A percentile compares a stretch with the other conserved stretches of the same genome.
Evolutionary conservation across 345 rosid genomes (phyloP).

Genomic region (Mangifera indica): DNA sequence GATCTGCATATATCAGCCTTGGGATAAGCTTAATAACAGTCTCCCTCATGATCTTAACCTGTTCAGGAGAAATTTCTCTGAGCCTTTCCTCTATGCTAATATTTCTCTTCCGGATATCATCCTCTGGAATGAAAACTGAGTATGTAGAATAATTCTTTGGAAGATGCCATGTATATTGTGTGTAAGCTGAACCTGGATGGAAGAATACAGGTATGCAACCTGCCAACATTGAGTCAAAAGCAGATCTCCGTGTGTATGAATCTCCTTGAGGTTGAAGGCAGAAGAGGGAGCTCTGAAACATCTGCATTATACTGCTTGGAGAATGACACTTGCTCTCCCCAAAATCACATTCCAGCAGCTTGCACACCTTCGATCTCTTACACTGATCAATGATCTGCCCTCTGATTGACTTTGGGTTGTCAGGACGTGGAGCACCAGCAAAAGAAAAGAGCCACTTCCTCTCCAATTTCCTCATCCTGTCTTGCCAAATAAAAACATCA

Average conservation of each 20-base stretch:
- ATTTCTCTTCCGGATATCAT: slow-evolving; percentile 69
- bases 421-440: slow-evolving; percentile 91
- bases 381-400: slow-evolving; percentile 83
- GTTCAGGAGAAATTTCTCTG: slow-evolving; percentile 60
- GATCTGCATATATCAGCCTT: slow-evolving; percentile 70
- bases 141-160: slow-evolving; percentile 78
- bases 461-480: slow-evolving; percentile 72
- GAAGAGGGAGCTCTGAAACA: slow-evolving; percentile 80
- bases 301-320: slow-evolving; percentile 85
- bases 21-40: slow-evolving; percentile 73
- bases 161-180: slow-evolving; percentile 89
- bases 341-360: slow-evolving; percentile 74
- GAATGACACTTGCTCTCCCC: slow-evolving; percentile 97
- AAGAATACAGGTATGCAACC: slow-evolving; percentile 92
- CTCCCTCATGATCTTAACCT: slow-evolving; percentile 74
- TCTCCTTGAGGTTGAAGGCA: slow-evolving; percentile 93
- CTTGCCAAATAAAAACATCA: slow-evolving; percentile 80
- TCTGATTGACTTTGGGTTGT: slow-evolving; percentile 67
- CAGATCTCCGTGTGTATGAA: slow-evolving; percentile 85
- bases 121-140: slow-evolving; percentile 85
- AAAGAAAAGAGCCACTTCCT: slow-evolving; percentile 94
- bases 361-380: slow-evolving; percentile 50
- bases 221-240: slow-evolving; percentile 83
- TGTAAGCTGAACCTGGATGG: slow-evolving; percentile 92
- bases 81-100: slow-evolving; percentile 73